Evolutionary conservation across 208 protist species (phyloP).

Genomic region (Crithidia sp.): DNA sequence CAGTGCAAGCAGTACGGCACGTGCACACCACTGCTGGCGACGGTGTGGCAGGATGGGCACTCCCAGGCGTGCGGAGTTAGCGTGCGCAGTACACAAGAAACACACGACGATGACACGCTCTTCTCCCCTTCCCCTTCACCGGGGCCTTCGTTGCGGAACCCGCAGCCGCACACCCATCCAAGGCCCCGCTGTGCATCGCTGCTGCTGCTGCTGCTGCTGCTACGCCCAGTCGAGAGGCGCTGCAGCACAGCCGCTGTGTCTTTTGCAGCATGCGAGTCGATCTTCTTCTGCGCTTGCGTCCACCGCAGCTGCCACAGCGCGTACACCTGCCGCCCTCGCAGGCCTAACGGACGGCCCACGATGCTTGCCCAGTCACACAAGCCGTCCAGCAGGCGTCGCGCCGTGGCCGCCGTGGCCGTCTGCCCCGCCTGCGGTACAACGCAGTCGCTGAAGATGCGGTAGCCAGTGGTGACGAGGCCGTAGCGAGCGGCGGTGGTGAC

Average conservation of each 20-base stretch:
- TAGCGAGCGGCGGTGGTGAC: constrained; percentile 30
- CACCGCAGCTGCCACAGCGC: constrained; percentile 40
- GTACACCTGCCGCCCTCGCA: constrained; percentile 12
- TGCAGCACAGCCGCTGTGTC: constrained; percentile 1
- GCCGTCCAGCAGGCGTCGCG: constrained; percentile 27
- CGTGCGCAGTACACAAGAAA: constrained; percentile 47
- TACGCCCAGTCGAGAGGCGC: background rate
- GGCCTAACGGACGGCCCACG: constrained; percentile 41
- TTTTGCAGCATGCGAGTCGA: background rate
- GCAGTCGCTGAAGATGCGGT: constrained; percentile 27
- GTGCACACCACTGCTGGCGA: constrained; percentile 35
- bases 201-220: constrained; percentile 1
- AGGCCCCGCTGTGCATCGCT: constrained; percentile 1
- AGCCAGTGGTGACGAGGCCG: constrained; percentile 44
- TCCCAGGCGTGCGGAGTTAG: constrained; percentile 51
- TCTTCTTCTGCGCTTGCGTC: constrained; percentile 11
- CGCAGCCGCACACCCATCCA: constrained; percentile 64
- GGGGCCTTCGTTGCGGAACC: constrained; percentile 25
- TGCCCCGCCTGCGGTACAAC: constrained; percentile 20
- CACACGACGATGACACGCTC: constrained; percentile 19
- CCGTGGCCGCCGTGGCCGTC: constrained; percentile 6
- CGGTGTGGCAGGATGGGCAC: constrained; percentile 55
- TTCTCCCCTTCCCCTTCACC: background rate
- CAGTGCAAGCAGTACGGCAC: constrained; percentile 59
- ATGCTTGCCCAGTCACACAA: constrained; percentile 32